Evolutionary conservation across 2,329 filamentous ascomycete species (phyloP), one percentile per base, ranked within the genome.

Genomic region (Hypoxylon sp.): DNA sequence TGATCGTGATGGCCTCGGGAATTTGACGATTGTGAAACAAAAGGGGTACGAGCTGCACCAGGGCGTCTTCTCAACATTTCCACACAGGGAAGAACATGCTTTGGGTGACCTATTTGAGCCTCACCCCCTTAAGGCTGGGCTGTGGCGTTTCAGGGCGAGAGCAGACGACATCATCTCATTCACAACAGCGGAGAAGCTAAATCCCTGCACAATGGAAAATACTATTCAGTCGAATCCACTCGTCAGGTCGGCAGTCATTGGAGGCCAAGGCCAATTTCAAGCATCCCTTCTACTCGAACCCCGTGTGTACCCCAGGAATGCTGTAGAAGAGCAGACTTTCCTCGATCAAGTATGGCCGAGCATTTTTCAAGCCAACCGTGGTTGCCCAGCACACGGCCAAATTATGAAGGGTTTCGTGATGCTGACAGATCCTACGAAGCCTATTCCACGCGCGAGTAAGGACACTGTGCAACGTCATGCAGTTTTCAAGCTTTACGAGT

Each of bases 121-220:
- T 8, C 68, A 70, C 37, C 65, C 61, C n/a, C 49, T 39, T 20
- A 72, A 74, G 51, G 56, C 68, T n/a, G 74, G 76, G 22, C 70
- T 77, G n/a, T 59, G n/a, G n/a, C n/a, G n/a, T n/a, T n/a, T n/a
- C n/a, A n/a, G n/a, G n/a, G n/a, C n/a, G n/a, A n/a, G n/a, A n/a
- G n/a, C 71, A 6, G 65, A 67, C 20, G 54, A 57, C 56, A 69
- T 82, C 49, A 76, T 82, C 17, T 79, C 82, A 17, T 75, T 83
- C 13, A 77, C 76, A 2, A 81, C 79, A 37, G 80, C 80, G 7
- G 79, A 82, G 68, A 83, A 83, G 69, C 69, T 82, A n/a, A 83
- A 83, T 61, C 79, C 79, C 0, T 68, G 77, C 1, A 72, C 70
- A 3, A 77, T 81, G 34, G 80, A 82, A 61, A 56, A 68, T 1